Base-by-base conservation (phyloP, 2,329 filamentous ascomycete genomes). In the Penicillium hesseltinei region DNA sequence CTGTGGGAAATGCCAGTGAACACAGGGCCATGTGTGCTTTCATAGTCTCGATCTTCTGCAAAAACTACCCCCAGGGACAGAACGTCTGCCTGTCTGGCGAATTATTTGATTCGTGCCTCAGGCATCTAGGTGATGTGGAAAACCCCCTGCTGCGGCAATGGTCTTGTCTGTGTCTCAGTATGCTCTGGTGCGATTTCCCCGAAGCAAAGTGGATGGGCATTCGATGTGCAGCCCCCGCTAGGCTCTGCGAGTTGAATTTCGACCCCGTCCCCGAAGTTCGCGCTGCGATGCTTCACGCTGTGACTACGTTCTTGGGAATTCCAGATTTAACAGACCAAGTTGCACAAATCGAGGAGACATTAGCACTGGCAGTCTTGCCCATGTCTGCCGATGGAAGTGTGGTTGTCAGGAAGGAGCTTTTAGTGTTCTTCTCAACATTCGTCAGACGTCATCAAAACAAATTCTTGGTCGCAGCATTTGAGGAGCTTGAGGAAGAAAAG, bases 11-110 rank as follows among this genome's bases (percentile, higher is more conserved):
- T 70, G 88, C 88, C 54, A 91, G 92, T 65, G 94, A 97, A 76
- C 94, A 99, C 78, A 91, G 95, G 70, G 94, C 94, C 43, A 99
- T 99, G 94, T 97, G 94, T 73, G 92, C 94, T 2, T 99, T 99
- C 71, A 96, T 99, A 60, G 85, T 97, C 42, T 90, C 93, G 27
- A 96, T 97, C 84, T 91, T 99, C 62, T 99, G 94, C 84, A 96
- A 94, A 71, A 90, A 90, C 62, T 96, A 96, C 75, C 89, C 88
- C 62, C 91, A 94, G 61, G 94, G 93, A 2, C 92, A 97, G 73
- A 88, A 88, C 50, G 92, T 96, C 11, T 97, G 92, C 71, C 88
- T 97, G 65, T 90, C 91, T 64, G 90, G 89, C 0, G 92, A 96
- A 63, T 88, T 97, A 61, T 93, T 97, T 80, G 87, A 89, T 38